Base-by-base conservation (phyloP, 106 monocot species). In the Cymbidium sinense region DNA sequence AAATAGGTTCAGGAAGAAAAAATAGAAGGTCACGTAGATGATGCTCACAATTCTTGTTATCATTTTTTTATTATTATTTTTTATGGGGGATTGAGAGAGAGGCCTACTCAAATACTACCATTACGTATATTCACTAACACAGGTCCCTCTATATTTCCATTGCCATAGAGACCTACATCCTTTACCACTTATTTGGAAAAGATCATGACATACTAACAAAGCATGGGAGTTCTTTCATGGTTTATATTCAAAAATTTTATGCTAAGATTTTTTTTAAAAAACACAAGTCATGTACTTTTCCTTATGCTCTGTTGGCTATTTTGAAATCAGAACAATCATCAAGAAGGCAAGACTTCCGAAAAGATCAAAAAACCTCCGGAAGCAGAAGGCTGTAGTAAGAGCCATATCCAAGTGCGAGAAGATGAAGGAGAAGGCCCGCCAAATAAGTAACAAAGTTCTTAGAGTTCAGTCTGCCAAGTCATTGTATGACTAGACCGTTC, bases 391-490 rank as follows among this genome's bases (percentile, higher is more conserved):
- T 1, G n/a, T 82, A 43, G 82, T 70, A 17, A 75, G 50, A 64
- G 86, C 86, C 37, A 70, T 86, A 33, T 51, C 64, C 28, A 82
- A 29, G 21, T 50, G 10, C 19, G 86, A 86, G 64, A 82, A 82
- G 77, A 20, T 31, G 1, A 76, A 79, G 64, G 82, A 86, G 50
- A 86, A 79, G 76, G 28, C 76, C 9, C 33, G 33, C n/a, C 82
- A 72, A 76, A 77, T 18, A 4, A 86, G 80, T 67, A 73, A 19
- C 75, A 86, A 83, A 79, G 33, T 54, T 71, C 25, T 71, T 31
- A 82, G 82, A 37, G 34, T 86, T 79, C 82, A 82, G 64, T 82
- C 86, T 73, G 82, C 86, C 58, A 86, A 86, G 73, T 78, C 85
- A 15, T 70, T 86, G 70, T 86, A 86, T 76, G 85, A 86, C 29